Evolutionary conservation across 768 basidiomycete species (phyloP), one percentile per base, ranked within the genome.

Genomic region (Suillus lakei): DNA sequence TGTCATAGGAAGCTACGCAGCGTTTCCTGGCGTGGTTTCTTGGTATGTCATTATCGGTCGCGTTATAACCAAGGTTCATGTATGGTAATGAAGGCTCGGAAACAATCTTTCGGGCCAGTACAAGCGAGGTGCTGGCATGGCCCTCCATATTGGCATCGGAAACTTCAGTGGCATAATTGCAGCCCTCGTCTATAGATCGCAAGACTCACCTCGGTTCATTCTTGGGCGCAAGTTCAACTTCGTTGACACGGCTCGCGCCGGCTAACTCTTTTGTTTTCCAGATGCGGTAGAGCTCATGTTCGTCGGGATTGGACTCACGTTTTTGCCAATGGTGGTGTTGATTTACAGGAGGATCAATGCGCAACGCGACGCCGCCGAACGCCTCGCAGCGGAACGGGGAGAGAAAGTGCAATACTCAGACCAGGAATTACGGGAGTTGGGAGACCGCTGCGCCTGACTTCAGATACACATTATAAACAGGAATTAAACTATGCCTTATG

Each of bases 281-380:
- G 89, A 90, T 69, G 87, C 78, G 1, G 59, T 89, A 16, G 88
- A 89, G 73, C 77, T 91, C 26, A 88, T 88, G 87, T 89, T 91
- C 64, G 82, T 90, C 23, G 85, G 85, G 4, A 87, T 92, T 38
- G 89, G 90, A 0, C 77, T 90, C 69, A 78, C 90, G 8, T 71
- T 74, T 34, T 68, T 87, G 1, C 86, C 86, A 0, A 74, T 85
- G 28, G 78, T 83, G 13, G 80, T 85, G 6, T 41, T 88, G 7
- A 53, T 75, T 2, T 91, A 91, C 71, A 82, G 61, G 43, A 80
- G 80, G 44, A 88, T 90, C 75, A 91, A 91, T 72, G 71, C 74
- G 12, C 75, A 76, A 63, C 79, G 89, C 41, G 89, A 89, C 39
- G 75, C 21, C 6, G 28, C 32, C 9, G 32, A n/a, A 30, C 64